A percentile compares a stretch with the other conserved stretches of the same genome.
Evolutionary conservation across 306 rosid species (phyloP).

Genomic region (Styphnolobium japonicum): DNA sequence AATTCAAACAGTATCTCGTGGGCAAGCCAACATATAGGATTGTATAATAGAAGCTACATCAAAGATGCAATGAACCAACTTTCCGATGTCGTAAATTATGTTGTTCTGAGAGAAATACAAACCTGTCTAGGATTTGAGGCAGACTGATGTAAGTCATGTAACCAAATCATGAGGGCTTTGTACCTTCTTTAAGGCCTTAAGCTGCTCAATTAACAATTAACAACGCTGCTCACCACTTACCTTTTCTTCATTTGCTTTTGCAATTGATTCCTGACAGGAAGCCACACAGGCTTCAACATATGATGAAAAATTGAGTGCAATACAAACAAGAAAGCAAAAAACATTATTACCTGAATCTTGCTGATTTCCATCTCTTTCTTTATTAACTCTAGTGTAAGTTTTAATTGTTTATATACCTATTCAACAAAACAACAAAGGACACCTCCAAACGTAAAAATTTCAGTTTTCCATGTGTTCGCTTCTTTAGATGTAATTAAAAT

Average conservation of each 20-base stretch:
- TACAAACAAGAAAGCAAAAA: neutral
- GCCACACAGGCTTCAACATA: constrained; percentile 17
- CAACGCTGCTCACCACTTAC: constrained; percentile 98
- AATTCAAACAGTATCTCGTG: neutral
- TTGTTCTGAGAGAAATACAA: neutral
- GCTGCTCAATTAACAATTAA: constrained; percentile 89
- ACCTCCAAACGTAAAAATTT: constrained; percentile 12
- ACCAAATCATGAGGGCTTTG: constrained; percentile 7
- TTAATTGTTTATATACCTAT: constrained; percentile 84
- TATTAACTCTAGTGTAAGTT: constrained; percentile 88
- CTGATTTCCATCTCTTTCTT: constrained; percentile 99
- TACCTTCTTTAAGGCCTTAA: constrained; percentile 98
- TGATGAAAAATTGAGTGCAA: neutral
- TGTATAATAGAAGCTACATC: neutral
- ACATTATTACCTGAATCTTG: constrained; percentile 80
- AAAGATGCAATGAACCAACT: constrained; percentile 8
- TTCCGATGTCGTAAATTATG: neutral
- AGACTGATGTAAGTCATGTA: constrained; percentile 7
- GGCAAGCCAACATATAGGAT: neutral
- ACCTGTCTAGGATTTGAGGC: constrained; percentile 9
- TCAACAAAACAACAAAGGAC: constrained; percentile 23
- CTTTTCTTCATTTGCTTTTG: constrained; percentile 98
- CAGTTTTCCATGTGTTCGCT: neutral
- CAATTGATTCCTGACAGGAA: constrained; percentile 82
- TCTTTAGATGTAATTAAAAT: neutral